These are phyloP conservation scores for Solidago caesia DNA, from an alignment of 129 eudicot species.

Conservation along the genomic window DNA sequence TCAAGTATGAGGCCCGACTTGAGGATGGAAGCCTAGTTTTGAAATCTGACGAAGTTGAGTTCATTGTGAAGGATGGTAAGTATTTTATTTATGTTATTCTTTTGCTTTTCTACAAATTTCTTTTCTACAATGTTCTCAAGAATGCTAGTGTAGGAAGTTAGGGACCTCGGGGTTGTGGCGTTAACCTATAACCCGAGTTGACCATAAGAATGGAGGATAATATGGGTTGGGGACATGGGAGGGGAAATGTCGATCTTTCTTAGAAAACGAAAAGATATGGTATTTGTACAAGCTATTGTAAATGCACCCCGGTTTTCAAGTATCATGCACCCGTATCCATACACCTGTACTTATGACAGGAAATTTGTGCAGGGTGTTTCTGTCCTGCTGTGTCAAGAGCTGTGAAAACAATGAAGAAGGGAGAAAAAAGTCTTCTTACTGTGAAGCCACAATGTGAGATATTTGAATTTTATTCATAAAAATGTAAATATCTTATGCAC, in stretches of 20 bases:
- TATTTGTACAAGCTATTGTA: no score
- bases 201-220: no score
- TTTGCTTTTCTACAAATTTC: no score
- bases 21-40: slow-evolving; percentile 60
- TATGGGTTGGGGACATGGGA: no score
- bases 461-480: not conserved
- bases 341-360: not conserved
- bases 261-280: no score
- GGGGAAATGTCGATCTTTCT: no score
- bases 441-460: slow-evolving; percentile 42
- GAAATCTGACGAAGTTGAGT: slow-evolving; percentile 48
- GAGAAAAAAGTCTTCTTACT: slow-evolving; percentile 49
- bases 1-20: slow-evolving; percentile 56
- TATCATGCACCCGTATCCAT: not conserved
- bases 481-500: not conserved
- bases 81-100: not conserved
- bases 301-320: not conserved
- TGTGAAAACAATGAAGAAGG: slow-evolving; percentile 79
- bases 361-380: slow-evolving; percentile 42
- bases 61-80: slow-evolving; percentile 44
- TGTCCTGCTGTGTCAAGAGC: slow-evolving; percentile 79
- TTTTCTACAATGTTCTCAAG: not conserved
- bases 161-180: no score
- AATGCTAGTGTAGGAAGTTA: not conserved
- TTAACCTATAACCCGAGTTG: no score